These are phyloP conservation scores for Yamadazyma sp. DNA, from an alignment of 805 yeast species.

Conservation along the genomic window DNA sequence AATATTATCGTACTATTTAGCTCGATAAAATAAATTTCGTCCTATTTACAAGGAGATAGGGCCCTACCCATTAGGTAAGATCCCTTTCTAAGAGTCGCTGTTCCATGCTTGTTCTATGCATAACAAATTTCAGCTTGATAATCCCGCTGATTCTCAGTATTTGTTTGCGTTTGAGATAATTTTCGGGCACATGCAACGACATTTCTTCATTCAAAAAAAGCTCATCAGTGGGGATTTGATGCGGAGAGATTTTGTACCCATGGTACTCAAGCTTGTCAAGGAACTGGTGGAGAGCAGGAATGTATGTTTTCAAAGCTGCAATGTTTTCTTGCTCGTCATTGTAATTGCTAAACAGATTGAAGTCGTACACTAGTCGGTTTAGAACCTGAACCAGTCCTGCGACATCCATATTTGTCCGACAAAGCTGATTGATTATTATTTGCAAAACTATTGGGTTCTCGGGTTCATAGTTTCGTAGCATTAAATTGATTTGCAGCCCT, in stretches of 20 bases:
- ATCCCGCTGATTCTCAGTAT: no score
- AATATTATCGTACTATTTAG: no score
- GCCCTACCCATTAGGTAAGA: no score
- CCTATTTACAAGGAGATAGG: no score
- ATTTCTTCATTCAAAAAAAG: conserved; percentile 2
- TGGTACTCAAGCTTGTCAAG: conserved; percentile 2
- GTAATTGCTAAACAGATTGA: conserved; percentile 2
- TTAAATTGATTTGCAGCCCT: conserved; percentile 7
- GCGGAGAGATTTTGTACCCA: conserved; percentile 2
- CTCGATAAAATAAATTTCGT: no score
- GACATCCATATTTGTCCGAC: conserved; percentile 1
- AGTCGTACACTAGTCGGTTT: conserved; percentile 8
- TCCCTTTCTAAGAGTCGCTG: no score
- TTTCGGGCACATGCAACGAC: conserved; percentile 7
- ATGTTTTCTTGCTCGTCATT: not conserved
- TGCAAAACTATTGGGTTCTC: conserved; percentile 3
- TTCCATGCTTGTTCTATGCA: no score
- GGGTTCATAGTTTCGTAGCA: conserved; percentile 12
- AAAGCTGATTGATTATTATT: conserved; percentile 7
- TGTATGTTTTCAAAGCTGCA: conserved; percentile 7
- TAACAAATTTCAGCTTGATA: no score
- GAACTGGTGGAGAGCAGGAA: conserved; percentile 2
- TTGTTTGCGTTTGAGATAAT: not conserved
- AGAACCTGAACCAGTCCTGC: conserved; percentile 1
- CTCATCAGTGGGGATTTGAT: not conserved